Evolutionary conservation across 345 rosid species (phyloP).

Genomic region (Turnera subulata): DNA sequence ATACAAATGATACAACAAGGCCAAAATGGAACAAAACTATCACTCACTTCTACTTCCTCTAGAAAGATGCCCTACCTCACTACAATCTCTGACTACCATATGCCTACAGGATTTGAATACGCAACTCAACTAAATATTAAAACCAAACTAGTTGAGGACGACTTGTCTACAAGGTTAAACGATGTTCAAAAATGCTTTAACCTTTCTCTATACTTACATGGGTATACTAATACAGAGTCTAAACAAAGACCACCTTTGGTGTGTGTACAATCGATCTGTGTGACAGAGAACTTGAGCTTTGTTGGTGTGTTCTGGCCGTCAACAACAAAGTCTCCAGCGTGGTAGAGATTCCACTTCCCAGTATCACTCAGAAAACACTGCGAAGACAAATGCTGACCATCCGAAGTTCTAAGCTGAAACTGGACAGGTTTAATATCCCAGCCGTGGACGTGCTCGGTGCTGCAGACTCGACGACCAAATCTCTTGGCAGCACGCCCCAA

Average conservation of each 20-base stretch:
- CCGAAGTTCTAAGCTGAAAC: constrained; percentile 71
- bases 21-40: neutral
- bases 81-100: constrained; percentile 5
- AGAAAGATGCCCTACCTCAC: constrained; percentile 17
- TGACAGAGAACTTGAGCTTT: constrained; percentile 61
- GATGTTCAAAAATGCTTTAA: constrained; percentile 47
- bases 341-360: constrained; percentile 69
- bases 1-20: neutral
- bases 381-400: constrained; percentile 56
- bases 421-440: constrained; percentile 83
- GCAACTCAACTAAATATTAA: neutral
- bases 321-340: constrained; percentile 72
- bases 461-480: constrained; percentile 68
- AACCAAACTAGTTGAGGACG: no score
- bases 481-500: constrained; percentile 62
- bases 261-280: constrained; percentile 93
- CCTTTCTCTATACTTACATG: constrained; percentile 39
- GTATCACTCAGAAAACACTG: constrained; percentile 47
- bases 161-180: constrained; percentile 18
- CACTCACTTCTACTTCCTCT: neutral
- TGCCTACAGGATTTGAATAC: constrained; percentile 24
- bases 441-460: constrained; percentile 73
- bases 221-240: constrained; percentile 62
- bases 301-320: constrained; percentile 19
- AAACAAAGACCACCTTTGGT: constrained; percentile 89